Percentiles rank a stretch among this genome's conserved stretches.
These are phyloP conservation scores for Persicaria tinctoria DNA, from an alignment of 148 eudicot species.

Conservation along the genomic window DNA sequence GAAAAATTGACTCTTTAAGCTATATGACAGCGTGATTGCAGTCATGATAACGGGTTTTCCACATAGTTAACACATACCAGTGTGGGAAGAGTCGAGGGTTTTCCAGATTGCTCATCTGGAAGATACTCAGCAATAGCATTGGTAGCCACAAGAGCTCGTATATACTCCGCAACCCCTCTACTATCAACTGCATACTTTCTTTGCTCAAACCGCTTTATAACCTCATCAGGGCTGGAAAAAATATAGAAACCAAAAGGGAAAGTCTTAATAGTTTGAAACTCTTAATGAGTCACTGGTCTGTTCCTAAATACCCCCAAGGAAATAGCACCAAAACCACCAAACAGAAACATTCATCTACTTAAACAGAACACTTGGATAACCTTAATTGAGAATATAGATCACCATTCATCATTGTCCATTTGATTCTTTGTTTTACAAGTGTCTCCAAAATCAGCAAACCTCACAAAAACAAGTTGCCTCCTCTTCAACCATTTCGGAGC, in stretches of 20 bases:
- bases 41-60: neutral
- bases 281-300: neutral
- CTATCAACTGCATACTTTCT: constrained; percentile 72
- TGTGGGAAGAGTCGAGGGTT: constrained; percentile 78
- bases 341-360: neutral
- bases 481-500: too few species aligned
- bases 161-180: constrained; percentile 79
- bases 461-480: neutral
- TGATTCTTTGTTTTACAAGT: neutral
- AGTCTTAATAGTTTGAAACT: constrained; percentile 2
- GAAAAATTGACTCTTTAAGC: neutral
- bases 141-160: constrained; percentile 83
- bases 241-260: constrained; percentile 8
- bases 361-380: neutral
- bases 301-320: neutral
- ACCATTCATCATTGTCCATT: neutral
- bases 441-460: neutral
- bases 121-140: constrained; percentile 85
- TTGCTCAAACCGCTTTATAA: constrained; percentile 75
- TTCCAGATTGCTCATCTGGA: constrained; percentile 87
- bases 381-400: neutral
- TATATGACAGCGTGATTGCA: neutral
- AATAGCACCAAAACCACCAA: neutral
- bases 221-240: constrained; percentile 76
- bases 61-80: constrained; percentile 38